Conservation (phyloP, 495 filamentous ascomycete species). For the Aspergillus saccharolyticus region DNA sequence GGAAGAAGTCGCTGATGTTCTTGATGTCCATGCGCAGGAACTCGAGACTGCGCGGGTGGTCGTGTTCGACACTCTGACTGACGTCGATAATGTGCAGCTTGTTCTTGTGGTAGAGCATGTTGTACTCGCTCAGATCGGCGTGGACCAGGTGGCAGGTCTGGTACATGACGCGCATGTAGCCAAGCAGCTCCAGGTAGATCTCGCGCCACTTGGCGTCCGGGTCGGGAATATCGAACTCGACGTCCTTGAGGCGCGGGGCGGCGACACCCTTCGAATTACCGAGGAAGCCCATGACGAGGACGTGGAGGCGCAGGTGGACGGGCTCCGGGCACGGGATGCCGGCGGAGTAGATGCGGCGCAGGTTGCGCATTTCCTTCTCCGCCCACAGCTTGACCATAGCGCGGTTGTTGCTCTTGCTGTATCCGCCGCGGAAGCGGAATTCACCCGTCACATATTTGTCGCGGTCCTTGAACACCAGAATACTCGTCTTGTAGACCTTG, state of each 20-base stretch:
- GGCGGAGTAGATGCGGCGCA: constrained; percentile 73
- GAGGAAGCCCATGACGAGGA: constrained; percentile 89
- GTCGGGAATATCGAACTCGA: constrained; percentile 54
- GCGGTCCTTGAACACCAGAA: constrained; percentile 94
- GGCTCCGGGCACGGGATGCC: constrained; percentile 90
- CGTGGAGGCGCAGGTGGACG: constrained; percentile 78
- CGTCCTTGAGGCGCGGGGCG: constrained; percentile 77
- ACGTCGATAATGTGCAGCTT: constrained; percentile 94
- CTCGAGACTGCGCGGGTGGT: constrained; percentile 85
- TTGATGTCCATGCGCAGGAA: constrained; percentile 98
- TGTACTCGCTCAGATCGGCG: constrained; percentile 96
- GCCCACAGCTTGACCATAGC: constrained; percentile 98
- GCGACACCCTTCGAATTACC: constrained; percentile 82
- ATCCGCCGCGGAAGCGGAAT: constrained; percentile 74
- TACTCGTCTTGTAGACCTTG: constrained; percentile 97
- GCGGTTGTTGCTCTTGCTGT: constrained; percentile 85
- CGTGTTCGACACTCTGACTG: constrained; percentile 92
- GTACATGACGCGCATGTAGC: constrained; percentile 89
- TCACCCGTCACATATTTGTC: constrained; percentile 93
- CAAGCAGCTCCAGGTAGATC: constrained; percentile 76
- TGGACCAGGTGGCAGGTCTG: constrained; percentile 87
- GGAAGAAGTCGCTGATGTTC: constrained; percentile 90
- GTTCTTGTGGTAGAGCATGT: constrained; percentile 81
- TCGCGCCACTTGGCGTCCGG: constrained; percentile 60
- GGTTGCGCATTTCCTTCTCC: constrained; percentile 94